These are phyloP conservation scores for Pseudofabraea citricarpa DNA, from an alignment of 2,329 filamentous ascomycete species.

Conservation along the genomic window DNA sequence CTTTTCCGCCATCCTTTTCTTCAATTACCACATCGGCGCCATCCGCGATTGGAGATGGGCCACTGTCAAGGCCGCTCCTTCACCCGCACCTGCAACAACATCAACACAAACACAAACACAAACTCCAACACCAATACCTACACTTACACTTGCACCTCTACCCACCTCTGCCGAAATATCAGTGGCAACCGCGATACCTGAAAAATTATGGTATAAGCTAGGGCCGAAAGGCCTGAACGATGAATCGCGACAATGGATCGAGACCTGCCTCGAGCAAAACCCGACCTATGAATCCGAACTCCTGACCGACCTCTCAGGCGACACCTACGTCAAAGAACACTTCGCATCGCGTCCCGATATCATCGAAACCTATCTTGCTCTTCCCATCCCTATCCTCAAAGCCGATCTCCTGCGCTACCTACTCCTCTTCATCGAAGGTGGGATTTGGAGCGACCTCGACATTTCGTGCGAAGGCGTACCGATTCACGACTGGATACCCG, in stretches of 20 bases:
- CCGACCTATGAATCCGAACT: not conserved
- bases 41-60: not conserved
- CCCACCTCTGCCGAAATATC: no score
- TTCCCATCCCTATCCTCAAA: not conserved
- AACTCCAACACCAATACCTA: no score
- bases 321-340: not conserved
- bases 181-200: conserved; percentile 22
- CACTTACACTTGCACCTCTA: no score
- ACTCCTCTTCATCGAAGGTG: not conserved
- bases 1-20: not conserved
- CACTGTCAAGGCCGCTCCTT: no score
- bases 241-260: conserved; percentile 26
- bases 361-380: not conserved
- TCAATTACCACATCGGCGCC: not conserved
- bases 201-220: conserved; percentile 35
- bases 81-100: no score
- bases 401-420: not conserved
- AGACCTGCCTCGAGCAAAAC: conserved; percentile 21
- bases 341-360: not conserved
- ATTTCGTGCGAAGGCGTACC: not conserved
- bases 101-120: not conserved
- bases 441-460: not conserved
- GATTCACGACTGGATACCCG: not conserved
- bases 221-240: conserved; percentile 30
- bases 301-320: not conserved